Base-by-base conservation (phyloP, 2,329 filamentous ascomycete genomes). In the Fusarium sambucinum region DNA sequence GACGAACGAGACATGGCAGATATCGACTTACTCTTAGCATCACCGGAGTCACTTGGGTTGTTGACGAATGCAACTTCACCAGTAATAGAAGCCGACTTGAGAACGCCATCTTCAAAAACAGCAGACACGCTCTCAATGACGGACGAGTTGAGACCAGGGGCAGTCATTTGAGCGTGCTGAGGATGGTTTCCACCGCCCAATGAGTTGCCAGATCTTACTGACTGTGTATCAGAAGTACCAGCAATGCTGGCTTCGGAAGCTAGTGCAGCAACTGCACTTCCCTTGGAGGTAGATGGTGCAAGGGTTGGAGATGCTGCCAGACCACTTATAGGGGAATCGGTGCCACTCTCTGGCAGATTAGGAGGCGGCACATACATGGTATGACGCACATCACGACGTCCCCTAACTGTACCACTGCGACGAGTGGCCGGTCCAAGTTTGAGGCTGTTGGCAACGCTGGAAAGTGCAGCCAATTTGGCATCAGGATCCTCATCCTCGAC, bases 51-150 rank as follows among this genome's bases (percentile, higher is more conserved):
- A 57, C 81, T 75, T 21, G 82, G 75, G 67, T 96, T 96, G 77
- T 94, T 94, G 23, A 90, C 89, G 69, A 99, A 87, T 5, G 95
- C 96, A 70, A 99, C 89, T 80, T 99, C 95, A 59, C 96, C 96
- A 44, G 90, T 89, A 23, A 97, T 88, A 60, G 90, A 91, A 16
- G 90, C 89, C 48, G 88, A 90, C 67, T 88, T 92, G 13, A 94
- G 80, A 14, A 83, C 83, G 11, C 92, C 92, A 33, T 90, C 87
- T 58, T 94, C 90, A 76, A 97, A 96, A 54, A 88, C 89, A 16
- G 92, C 92, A 64, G 89, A 96, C n/a, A 98, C 89, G 0, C 92
- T 96, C 78, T 99, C 96, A 51, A 98, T 91, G 56, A 98, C 87
- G 16, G 95, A 98, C 5, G 92, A 89, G 77, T 93, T 96, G 8